Conservation (phyloP, 306 rosid species). For the Castanopsis chinensis region DNA sequence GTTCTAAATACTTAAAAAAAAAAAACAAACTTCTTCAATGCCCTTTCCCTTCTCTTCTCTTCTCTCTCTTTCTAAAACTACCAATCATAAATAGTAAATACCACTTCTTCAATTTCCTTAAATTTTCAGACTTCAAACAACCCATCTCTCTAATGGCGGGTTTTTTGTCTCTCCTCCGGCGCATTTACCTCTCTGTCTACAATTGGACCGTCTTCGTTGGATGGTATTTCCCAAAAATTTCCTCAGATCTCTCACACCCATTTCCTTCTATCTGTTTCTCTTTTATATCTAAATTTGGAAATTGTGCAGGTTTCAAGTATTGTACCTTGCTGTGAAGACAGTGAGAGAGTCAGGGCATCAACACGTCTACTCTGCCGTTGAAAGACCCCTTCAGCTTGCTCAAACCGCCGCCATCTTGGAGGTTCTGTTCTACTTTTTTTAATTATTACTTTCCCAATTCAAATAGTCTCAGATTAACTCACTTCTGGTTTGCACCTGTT, state of each 20-base stretch:
- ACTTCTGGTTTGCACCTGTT: neutral
- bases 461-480: neutral
- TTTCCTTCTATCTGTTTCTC: neutral
- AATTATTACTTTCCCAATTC: neutral
- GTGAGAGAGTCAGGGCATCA: slow-evolving; percentile 59
- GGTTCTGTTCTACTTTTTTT: slow-evolving; percentile 27
- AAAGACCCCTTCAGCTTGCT: slow-evolving; percentile 63
- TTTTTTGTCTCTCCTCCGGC: slow-evolving; percentile 35
- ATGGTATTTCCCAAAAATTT: slow-evolving; percentile 43
- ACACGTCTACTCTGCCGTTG: slow-evolving; percentile 68
- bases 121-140: no score
- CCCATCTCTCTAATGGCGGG: slow-evolving; percentile 48
- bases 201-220: slow-evolving; percentile 77
- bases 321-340: slow-evolving; percentile 54
- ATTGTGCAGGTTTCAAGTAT: slow-evolving; percentile 62
- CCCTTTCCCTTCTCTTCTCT: no score
- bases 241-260: neutral
- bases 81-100: slow-evolving; percentile 6
- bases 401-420: slow-evolving; percentile 83
- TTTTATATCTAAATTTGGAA: neutral
- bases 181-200: slow-evolving; percentile 68
- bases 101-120: neutral
- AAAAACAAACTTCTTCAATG: no score
- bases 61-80: neutral
- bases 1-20: no score